Percentiles rank a stretch among this genome's conserved stretches.
phyloP scores from a whole-genome alignment of 371 early-diverging fungal genomes.

The Blastocladiella emersonii region DNA sequence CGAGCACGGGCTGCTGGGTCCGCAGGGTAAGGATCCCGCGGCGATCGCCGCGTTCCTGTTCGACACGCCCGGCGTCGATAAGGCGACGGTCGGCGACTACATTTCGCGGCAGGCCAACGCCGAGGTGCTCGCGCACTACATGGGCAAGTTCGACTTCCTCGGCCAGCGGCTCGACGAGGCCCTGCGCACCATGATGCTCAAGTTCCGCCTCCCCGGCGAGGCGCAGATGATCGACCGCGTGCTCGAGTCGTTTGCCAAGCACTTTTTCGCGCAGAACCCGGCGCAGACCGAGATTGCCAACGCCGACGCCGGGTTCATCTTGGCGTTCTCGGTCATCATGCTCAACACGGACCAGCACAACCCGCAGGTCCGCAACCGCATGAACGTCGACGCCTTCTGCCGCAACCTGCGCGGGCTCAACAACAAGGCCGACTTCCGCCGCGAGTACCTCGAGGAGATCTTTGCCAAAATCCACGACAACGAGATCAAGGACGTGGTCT shows the following conservation, averaged over 20 bases:
- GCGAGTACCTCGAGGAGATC: conserved; percentile 43
- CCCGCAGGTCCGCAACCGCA: conserved; percentile 62
- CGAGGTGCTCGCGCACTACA: conserved; percentile 59
- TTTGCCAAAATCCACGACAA: not conserved
- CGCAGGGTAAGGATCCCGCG: not conserved
- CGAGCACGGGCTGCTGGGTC: not conserved
- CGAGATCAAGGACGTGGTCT: not conserved
- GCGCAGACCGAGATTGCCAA: conserved; percentile 33
- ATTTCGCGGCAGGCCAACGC: conserved; percentile 67
- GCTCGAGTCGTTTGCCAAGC: conserved; percentile 67
- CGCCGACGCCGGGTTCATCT: conserved; percentile 58
- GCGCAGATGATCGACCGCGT: conserved; percentile 87
- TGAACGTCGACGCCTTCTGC: conserved; percentile 72
- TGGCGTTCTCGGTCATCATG: conserved; percentile 81
- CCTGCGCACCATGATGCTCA: conserved; percentile 59
- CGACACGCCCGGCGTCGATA: conserved; percentile 57
- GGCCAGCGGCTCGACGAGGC: conserved; percentile 76
- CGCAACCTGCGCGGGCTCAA: conserved; percentile 68
- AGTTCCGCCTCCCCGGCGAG: conserved; percentile 88
- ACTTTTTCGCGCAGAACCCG: conserved; percentile 51
- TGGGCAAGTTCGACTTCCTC: conserved; percentile 68
- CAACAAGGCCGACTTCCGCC: conserved; percentile 49
- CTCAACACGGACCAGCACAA: conserved; percentile 92
- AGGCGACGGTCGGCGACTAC: conserved; percentile 72
- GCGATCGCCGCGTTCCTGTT: conserved; percentile 57